Conservation (phyloP, 352 stramenopile genomes). For the Phytophthora pini region DNA sequence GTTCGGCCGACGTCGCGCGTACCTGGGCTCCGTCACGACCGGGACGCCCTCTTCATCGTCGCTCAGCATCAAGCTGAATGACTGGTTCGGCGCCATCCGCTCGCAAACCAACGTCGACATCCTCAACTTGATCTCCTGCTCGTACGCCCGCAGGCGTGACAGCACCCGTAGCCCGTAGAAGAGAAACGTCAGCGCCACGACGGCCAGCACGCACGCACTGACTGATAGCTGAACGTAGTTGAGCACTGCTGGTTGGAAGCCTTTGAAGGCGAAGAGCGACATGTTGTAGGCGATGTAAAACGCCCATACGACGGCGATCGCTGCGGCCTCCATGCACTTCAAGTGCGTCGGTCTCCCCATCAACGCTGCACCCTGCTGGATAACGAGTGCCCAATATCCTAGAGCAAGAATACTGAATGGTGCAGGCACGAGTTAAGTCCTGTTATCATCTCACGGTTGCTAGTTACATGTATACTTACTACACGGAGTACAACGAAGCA, state of each 20-base stretch:
- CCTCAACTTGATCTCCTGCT: conserved; percentile 35
- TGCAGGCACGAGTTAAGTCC: conserved; percentile 2
- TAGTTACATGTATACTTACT: conserved; percentile 23
- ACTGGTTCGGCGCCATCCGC: conserved; percentile 29
- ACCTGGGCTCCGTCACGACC: conserved; percentile 29
- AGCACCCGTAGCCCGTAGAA: conserved; percentile 39
- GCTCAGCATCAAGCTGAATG: conserved; percentile 34
- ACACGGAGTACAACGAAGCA: conserved; percentile 41
- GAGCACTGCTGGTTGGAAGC: conserved; percentile 34
- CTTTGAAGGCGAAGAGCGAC: conserved; percentile 40
- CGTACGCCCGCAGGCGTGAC: conserved; percentile 30
- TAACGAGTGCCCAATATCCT: conserved; percentile 42
- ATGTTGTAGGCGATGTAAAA: conserved; percentile 41
- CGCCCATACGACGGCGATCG: conserved; percentile 33
- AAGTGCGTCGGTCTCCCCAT: conserved; percentile 23
- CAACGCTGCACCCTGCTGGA: conserved; percentile 35
- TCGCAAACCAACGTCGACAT: conserved; percentile 33
- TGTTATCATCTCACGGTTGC: neutral
- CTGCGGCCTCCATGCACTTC: conserved; percentile 25
- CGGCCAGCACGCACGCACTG: conserved; percentile 22
- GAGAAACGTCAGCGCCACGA: conserved; percentile 31
- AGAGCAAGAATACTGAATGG: conserved; percentile 37
- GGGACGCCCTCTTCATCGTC: conserved; percentile 31
- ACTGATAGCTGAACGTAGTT: conserved; percentile 41
- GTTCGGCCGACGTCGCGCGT: conserved; percentile 11